Percentiles rank a stretch among this genome's conserved stretches.
These are phyloP conservation scores for Moesziomyces antarcticus DNA, from an alignment of 1,284 basidiomycete species.

Conservation along the genomic window DNA sequence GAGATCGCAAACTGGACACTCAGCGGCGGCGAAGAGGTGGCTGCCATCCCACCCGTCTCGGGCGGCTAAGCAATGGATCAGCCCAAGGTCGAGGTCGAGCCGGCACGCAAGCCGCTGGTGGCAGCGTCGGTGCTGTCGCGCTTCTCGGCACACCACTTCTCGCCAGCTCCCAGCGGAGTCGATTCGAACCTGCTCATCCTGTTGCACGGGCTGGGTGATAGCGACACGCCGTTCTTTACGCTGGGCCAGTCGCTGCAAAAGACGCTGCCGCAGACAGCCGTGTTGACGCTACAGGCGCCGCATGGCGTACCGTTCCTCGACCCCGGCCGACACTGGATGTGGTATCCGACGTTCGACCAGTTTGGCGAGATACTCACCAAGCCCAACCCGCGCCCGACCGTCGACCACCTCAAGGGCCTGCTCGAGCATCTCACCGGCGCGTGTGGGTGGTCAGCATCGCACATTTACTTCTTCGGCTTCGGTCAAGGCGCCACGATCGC, in stretches of 20 bases:
- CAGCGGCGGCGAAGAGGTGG: conserved; percentile 80
- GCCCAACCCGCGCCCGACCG: conserved; percentile 78
- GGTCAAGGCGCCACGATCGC: conserved; percentile 86
- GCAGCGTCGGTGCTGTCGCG: conserved; percentile 2
- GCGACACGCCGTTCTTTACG: conserved; percentile 78
- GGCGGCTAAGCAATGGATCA: conserved; percentile 69
- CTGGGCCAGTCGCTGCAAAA: conserved; percentile 77
- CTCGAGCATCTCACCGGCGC: conserved; percentile 73
- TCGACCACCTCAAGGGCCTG: conserved; percentile 73
- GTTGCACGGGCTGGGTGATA: conserved; percentile 89
- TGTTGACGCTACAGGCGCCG: conserved; percentile 81
- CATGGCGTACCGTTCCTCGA: conserved; percentile 85
- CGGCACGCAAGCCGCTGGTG: conserved; percentile 8
- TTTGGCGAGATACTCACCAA: conserved; percentile 75
- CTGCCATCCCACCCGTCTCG: conserved; percentile 82
- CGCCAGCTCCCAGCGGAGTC: conserved; percentile 79
- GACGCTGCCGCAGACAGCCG: conserved; percentile 82
- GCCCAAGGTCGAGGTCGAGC: neutral
- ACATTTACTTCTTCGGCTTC: conserved; percentile 88
- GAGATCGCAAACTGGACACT: conserved; percentile 71
- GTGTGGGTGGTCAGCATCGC: conserved; percentile 76
- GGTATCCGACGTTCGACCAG: conserved; percentile 85
- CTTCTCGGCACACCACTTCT: conserved; percentile 69
- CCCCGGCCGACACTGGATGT: conserved; percentile 71
- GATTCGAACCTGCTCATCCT: conserved; percentile 88